Evolutionary conservation across 257 asterid genomes (phyloP), one percentile per base, ranked within the genome.

Genomic region (Agastache rugosa): DNA sequence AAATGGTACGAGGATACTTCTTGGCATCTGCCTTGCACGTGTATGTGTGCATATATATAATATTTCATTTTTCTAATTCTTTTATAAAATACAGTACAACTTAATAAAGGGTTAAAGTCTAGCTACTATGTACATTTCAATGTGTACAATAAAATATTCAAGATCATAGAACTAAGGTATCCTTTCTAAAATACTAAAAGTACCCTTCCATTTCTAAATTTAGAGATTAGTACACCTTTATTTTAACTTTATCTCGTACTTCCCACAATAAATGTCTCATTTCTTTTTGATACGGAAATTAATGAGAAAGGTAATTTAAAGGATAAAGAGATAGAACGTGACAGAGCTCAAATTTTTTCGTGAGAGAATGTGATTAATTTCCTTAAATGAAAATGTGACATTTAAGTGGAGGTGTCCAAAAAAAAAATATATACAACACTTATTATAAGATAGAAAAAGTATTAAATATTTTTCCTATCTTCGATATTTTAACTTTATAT

Each of bases 1-100:
- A 19, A 65, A 39, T 23, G 53, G 37, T 66, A 66, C 71, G 25
- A 66, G 58, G 20, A 45, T 42, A 55, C 62, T 11, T 42, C 4
- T 4, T 44, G 27, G 37, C 42, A 64, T 55, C 34, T 55, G 62
- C 4, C 58, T 17, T 22, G 8, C 63, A 23, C 37, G 63, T 56
- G 63, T 11, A 51, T 17, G 31, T 15, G 41, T 66, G 27, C 41
- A 16, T 42, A 22, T 44, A 61, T 15, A 2, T 2, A 16, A 29
- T 63, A 56, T 56, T 54, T 56, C 17, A 6, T 23, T 23, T 56
- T 22, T 56, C 37, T 12, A 22, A 11, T 11, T 48, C 6, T 16
- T 37, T 37, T 37, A 5, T 16, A 14, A 47, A 48, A 16, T 48
- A 3, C 8, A 48, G 5, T 48, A 3, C 8, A 16, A 48, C n/a